These are phyloP conservation scores for Trifolium fragiferum DNA, from an alignment of 306 rosid species.

Conservation along the genomic window DNA sequence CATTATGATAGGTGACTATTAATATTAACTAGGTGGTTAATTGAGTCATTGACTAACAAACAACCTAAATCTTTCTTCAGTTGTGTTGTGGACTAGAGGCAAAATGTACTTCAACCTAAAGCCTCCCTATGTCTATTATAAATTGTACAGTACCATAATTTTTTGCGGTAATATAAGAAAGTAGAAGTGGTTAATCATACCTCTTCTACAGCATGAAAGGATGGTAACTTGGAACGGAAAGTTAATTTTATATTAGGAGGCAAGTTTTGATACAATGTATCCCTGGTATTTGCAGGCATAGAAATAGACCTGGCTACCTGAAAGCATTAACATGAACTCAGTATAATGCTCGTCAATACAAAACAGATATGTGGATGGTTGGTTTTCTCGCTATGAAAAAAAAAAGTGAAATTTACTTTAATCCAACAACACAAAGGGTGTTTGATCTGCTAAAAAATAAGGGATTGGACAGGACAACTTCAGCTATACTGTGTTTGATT, in stretches of 20 bases:
- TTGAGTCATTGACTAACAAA: constrained; percentile 7
- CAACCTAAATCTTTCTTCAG: background rate
- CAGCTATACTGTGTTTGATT: no score
- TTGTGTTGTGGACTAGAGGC: constrained; percentile 5
- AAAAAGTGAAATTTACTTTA: background rate
- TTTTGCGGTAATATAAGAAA: constrained; percentile 14
- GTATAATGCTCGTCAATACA: background rate
- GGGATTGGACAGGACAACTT: no score
- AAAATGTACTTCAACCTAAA: constrained; percentile 19
- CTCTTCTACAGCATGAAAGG: constrained; percentile 61
- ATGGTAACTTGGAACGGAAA: constrained; percentile 66
- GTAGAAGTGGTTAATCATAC: constrained; percentile 47
- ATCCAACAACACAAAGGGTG: constrained; percentile 11
- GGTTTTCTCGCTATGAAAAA: background rate
- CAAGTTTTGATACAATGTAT: constrained; percentile 75
- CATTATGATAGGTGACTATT: background rate
- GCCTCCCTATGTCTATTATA: constrained; percentile 28
- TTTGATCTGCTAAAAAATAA: no score
- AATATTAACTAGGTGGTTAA: constrained; percentile 19
- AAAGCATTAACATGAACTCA: constrained; percentile 40
- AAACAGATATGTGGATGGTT: constrained; percentile 16
- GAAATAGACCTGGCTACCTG: constrained; percentile 77
- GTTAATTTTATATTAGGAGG: constrained; percentile 71
- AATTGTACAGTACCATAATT: background rate
- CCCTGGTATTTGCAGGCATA: constrained; percentile 72